A percentile compares a stretch with the other conserved stretches of the same genome.
Evolutionary conservation across 1,139 yeast genomes (phyloP).

Genomic region (Suhomyces terraborum): DNA sequence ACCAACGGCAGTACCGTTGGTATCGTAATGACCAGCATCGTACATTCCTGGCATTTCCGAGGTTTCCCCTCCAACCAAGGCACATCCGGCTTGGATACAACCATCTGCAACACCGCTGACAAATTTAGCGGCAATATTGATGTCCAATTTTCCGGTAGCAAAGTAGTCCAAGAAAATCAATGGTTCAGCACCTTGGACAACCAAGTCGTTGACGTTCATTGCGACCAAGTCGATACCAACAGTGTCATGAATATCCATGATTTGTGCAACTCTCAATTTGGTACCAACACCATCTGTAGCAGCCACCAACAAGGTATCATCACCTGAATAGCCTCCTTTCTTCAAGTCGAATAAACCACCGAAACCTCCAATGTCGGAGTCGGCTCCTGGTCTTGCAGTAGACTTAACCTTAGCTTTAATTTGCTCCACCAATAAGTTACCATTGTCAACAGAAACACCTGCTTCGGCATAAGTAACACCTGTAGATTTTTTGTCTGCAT

Average conservation of each 20-base stretch:
- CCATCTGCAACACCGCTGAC: conserved; percentile 97
- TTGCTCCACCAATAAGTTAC: conserved; percentile 84
- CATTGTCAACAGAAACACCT: conserved; percentile 97
- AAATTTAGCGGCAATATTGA: conserved; percentile 80
- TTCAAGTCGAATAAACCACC: conserved; percentile 94
- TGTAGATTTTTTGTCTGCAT: conserved; percentile 31
- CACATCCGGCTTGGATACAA: conserved; percentile 94
- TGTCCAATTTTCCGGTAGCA: conserved; percentile 91
- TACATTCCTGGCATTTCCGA: conserved; percentile 99
- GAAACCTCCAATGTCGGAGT: conserved; percentile 97
- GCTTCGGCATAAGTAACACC: conserved; percentile 87
- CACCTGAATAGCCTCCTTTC: conserved; percentile 79
- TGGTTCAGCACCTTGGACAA: conserved; percentile 99
- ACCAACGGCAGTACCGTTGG: conserved; percentile 98
- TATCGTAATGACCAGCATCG: conserved; percentile 92
- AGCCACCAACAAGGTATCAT: conserved; percentile 82
- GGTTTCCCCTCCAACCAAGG: conserved; percentile 98
- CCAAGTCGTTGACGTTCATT: conserved; percentile 96
- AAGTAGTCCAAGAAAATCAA: conserved; percentile 92
- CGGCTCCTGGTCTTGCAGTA: conserved; percentile 96
- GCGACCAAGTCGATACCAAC: conserved; percentile 99
- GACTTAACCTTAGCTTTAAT: conserved; percentile 90
- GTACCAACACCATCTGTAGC: conserved; percentile 99
- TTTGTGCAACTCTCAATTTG: conserved; percentile 91
- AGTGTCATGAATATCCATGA: conserved; percentile 83